Evolutionary conservation across 352 stramenopile genomes (phyloP), one percentile per base, ranked within the genome.

Genomic region (Pythium phragmiticola): DNA sequence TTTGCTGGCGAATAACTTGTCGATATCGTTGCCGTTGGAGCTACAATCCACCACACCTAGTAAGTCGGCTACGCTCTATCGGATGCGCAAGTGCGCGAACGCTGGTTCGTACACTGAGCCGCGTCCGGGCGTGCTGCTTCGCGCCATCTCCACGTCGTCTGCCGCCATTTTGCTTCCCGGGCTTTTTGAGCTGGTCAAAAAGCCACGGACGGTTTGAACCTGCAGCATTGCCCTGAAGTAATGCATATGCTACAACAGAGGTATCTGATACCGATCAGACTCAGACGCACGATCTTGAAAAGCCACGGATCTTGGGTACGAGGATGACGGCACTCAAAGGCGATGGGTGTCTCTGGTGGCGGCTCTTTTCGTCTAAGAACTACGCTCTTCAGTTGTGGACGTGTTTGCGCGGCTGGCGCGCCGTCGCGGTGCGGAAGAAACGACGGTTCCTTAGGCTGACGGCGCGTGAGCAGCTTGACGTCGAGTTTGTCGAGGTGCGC

Each of bases 401-500:
- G 4, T 87, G 76, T 52, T 17, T 90, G 26, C 67, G 76, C 0
- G 71, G 59, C 0, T 90, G 77, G 82, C 63, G 74, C 47, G 74
- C 28, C n/a, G 71, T 57, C 4, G 56, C 65, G 1, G 68, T 88
- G 45, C 60, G 66, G 21, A 74, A 70, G 45, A 88, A 83, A 48
- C 71, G 79, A 16, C 76, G 82, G 3, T 74, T 75, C 41, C 23
- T 58, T 0, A 23, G 54, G 28, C 56, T 72, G 6, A 66, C 66
- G 0, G 36, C 57, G 12, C 62, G 60, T 28, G 76, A 84, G 43
- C 66, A 60, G 66, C 77, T 77, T 39, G 60, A 74, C 21, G 46
- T 76, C 26, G 63, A 72, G 30, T 87, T 88, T 63, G 77, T 85
- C n/a, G 70, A 90, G 76, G 81, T 87, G 12, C 36, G 17, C 17